Base-by-base conservation (phyloP, 2,329 filamentous ascomycete species). In the Aspergillus fijiensis region DNA sequence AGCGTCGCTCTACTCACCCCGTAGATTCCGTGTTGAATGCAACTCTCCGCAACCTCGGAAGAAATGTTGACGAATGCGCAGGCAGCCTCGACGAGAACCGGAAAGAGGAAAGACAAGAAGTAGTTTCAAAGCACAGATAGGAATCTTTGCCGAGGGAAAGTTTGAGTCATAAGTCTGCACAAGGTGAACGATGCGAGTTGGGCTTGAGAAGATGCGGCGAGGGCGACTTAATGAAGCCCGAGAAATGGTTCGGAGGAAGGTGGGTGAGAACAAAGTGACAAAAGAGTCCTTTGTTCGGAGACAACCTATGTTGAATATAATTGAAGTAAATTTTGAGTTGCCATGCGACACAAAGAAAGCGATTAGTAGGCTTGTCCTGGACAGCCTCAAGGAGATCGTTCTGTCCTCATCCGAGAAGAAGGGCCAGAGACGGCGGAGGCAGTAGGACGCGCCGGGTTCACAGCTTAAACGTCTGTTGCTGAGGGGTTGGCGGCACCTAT, bases 231-330 rank as follows among this genome's bases (percentile, higher is more conserved):
- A 45, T 19, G 39, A n/a, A 45, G 12, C 16, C 39, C 39, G 39
- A 10, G 14, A 5, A 19, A 45, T 52, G 51, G 52, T 54, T 53
- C 60, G 54, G 51, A 52, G 19, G 23, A 51, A 31, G 29, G 29
- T 21, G n/a, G 29, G 29, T 19, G 16, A 33, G 29, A 35, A 52
- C 29, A 52, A 52, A 19, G 35, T 11, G 21, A 47, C 29, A 35
- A 49, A 49, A 16, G 39, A 16, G 39, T 19, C 39, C 39, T 45
- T 45, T 45, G 39, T 45, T 45, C 33, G 33, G 11, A 19, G 14
- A 7, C 39, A 16, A 16, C 16, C 14, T 45, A 35, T 16, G 39
- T n/a, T n/a, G 39, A 19, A n/a, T 45, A 45, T 7, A 45, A 45
- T 19, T n/a, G 16, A 45, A 19, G 39, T 45, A 7, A 6, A 45